Base-by-base conservation (phyloP, 768 basidiomycete genomes). In the Scleroderma bovista region DNA sequence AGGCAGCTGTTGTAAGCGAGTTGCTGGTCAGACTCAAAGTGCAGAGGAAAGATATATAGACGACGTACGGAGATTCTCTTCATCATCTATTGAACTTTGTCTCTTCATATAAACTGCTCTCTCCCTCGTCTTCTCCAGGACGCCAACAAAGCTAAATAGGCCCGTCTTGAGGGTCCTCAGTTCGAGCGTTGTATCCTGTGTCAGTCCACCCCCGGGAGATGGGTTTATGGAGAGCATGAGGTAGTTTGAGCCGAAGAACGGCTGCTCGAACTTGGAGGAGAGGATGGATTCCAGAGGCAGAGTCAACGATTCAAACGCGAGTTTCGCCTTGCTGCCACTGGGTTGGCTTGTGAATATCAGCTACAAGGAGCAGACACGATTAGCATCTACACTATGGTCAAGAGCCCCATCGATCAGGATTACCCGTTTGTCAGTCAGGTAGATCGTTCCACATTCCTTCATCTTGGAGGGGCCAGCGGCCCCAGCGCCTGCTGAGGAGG, bases 41-140 rank as follows among this genome's bases (percentile, higher is more conserved):
- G 40, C 37, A 11, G 31, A 37, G 26, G 23, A 11, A n/a, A 50
- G 39, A 17, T 8, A 19, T 40, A 48, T 55, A 41, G n/a, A 34
- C 43, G 33, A 68, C 65, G 9, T 52, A 67, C 65, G 66, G 40
- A 67, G 26, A 50, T 60, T 44, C 20, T 67, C 65, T 15, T 69
- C 67, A 11, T 67, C 67, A n/a, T 65, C 65, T 38, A 67, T 47
- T 17, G 52, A 54, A 62, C n/a, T n/a, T n/a, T 81, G 80, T 42
- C 85, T 71, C 62, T 73, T 82, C 87, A 88, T 88, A 57, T 83
- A 87, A 45, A 88, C 79, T 15, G 80, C 80, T 42, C 78, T 71
- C 69, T 90, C 87, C 45, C 88, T 77, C 31, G 85, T 79, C 73
- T 90, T 90, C 69, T 88, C 86, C 46, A 92, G 66, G 22, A 80